Conservation (phyloP, 495 filamentous ascomycete genomes). For the Achaetomiella virescens region DNA sequence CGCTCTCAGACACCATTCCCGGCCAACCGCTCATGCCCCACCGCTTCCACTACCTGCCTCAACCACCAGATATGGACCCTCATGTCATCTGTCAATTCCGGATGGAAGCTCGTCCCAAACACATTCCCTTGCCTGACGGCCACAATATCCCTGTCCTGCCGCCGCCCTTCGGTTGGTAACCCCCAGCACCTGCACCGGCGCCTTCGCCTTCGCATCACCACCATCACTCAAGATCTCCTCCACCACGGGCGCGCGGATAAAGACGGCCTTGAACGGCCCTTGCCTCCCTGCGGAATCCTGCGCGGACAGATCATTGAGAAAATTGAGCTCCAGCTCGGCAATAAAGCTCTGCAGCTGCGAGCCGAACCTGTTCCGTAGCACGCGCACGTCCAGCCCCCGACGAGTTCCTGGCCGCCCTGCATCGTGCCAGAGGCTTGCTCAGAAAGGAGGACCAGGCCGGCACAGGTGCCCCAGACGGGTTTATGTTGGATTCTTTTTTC, state of each 20-base stretch:
- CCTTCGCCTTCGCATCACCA: slow-evolving; percentile 33
- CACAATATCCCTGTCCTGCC: slow-evolving; percentile 70
- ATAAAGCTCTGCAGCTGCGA: slow-evolving; percentile 92
- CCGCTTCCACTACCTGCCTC: slow-evolving; percentile 51
- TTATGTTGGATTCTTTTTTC: slow-evolving; percentile 53
- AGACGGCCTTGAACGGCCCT: slow-evolving; percentile 69
- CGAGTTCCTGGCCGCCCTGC: slow-evolving; percentile 84
- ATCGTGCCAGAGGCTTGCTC: slow-evolving; percentile 86
- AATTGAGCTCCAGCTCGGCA: slow-evolving; percentile 65
- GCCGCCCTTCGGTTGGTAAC: slow-evolving; percentile 32
- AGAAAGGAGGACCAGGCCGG: slow-evolving; percentile 85
- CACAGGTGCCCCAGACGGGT: slow-evolving; percentile 95
- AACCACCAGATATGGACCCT: slow-evolving; percentile 96
- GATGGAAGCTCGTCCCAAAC: slow-evolving; percentile 95
- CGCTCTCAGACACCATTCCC: background rate
- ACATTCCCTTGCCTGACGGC: slow-evolving; percentile 91
- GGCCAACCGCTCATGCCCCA: slow-evolving; percentile 14
- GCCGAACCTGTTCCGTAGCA: slow-evolving; percentile 94
- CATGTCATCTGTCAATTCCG: slow-evolving; percentile 82
- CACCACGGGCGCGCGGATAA: slow-evolving; percentile 91
- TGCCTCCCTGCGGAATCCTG: background rate
- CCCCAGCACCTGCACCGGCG: slow-evolving; percentile 53
- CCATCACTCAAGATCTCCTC: slow-evolving; percentile 66
- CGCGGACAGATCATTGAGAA: slow-evolving; percentile 44
- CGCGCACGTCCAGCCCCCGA: slow-evolving; percentile 89